A percentile compares a stretch with the other conserved stretches of the same genome.
phyloP scores from a whole-genome alignment of 495 filamentous ascomycete species.

The Aspergillus cristatus region DNA sequence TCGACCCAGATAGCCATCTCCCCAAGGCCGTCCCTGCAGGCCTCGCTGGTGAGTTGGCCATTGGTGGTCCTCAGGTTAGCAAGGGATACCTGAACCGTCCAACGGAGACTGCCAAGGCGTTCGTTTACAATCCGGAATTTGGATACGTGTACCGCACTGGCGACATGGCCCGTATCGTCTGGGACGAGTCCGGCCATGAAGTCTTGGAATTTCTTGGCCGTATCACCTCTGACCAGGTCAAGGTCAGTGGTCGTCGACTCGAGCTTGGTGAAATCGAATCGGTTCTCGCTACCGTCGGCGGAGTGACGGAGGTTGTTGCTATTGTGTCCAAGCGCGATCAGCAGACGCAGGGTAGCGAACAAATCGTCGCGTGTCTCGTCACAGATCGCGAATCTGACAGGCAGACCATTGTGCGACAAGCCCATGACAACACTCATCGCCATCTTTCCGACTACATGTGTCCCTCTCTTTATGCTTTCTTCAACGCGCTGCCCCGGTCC shows the following conservation, averaged over 20 bases:
- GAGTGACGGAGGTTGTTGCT: constrained; percentile 12
- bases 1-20: constrained; percentile 14
- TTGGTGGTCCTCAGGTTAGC: constrained; percentile 39
- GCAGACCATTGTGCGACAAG: constrained; percentile 23
- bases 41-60: constrained; percentile 33
- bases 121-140: constrained; percentile 28
- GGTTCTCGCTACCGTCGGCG: constrained; percentile 10
- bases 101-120: constrained; percentile 23
- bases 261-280: constrained; percentile 81
- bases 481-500: constrained; percentile 14
- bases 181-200: constrained; percentile 28
- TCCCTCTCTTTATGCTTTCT: constrained; percentile 13
- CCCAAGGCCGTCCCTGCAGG: constrained; percentile 30
- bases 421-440: constrained; percentile 34
- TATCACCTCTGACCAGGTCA: constrained; percentile 71
- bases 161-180: constrained; percentile 52
- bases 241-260: constrained; percentile 82
- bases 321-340: constrained; percentile 10
- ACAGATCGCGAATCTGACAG: constrained; percentile 10
- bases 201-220: constrained; percentile 55
- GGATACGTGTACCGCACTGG: constrained; percentile 61
- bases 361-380: constrained; percentile 18
- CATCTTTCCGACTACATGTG: constrained; percentile 13
- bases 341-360: constrained; percentile 10
- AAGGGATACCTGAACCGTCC: constrained; percentile 38